These are phyloP conservation scores for Diaporthe amygdali DNA, from an alignment of 2,329 filamentous ascomycete genomes.

Conservation along the genomic window DNA sequence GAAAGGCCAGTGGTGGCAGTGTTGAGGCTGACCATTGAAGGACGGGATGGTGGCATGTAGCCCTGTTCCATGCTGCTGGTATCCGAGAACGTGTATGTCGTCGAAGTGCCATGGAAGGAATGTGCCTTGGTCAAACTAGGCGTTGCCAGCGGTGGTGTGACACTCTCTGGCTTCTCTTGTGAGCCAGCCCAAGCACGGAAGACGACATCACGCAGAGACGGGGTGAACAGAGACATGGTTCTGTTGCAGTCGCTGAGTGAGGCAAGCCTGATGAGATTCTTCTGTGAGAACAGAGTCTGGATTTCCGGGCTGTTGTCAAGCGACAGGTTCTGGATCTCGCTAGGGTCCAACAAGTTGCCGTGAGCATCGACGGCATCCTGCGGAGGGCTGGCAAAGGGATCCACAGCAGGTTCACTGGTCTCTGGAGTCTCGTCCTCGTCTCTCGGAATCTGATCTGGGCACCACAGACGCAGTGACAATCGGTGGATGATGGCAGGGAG, in stretches of 20 bases:
- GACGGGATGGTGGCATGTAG: conserved; percentile 66
- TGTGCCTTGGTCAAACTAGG: conserved; percentile 66
- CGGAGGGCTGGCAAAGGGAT: conserved; percentile 82
- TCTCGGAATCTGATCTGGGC: conserved; percentile 78
- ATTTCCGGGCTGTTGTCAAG: conserved; percentile 81
- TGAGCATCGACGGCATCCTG: conserved; percentile 82
- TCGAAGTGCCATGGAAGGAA: conserved; percentile 63
- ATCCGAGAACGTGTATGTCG: conserved; percentile 77
- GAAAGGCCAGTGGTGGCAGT: conserved; percentile 68
- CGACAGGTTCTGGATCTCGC: conserved; percentile 76
- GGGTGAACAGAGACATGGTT: conserved; percentile 89
- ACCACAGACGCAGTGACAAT: conserved; percentile 86
- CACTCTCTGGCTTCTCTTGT: conserved; percentile 69
- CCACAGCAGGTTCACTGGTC: conserved; percentile 65
- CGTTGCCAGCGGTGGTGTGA: conserved; percentile 52
- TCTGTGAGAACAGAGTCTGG: conserved; percentile 92
- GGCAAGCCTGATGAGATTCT: conserved; percentile 85
- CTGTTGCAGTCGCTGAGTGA: conserved; percentile 86
- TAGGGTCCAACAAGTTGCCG: conserved; percentile 77
- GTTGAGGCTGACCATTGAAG: conserved; percentile 67
- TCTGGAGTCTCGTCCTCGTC: conserved; percentile 65
- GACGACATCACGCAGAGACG: conserved; percentile 86
- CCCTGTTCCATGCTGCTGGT: conserved; percentile 68
- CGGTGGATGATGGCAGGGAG: conserved; percentile 95
- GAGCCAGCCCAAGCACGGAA: conserved; percentile 91